A percentile compares a stretch with the other conserved stretches of the same genome.
These are phyloP conservation scores for Phoma sp. DNA, from an alignment of 2,329 filamentous ascomycete species.

Conservation along the genomic window DNA sequence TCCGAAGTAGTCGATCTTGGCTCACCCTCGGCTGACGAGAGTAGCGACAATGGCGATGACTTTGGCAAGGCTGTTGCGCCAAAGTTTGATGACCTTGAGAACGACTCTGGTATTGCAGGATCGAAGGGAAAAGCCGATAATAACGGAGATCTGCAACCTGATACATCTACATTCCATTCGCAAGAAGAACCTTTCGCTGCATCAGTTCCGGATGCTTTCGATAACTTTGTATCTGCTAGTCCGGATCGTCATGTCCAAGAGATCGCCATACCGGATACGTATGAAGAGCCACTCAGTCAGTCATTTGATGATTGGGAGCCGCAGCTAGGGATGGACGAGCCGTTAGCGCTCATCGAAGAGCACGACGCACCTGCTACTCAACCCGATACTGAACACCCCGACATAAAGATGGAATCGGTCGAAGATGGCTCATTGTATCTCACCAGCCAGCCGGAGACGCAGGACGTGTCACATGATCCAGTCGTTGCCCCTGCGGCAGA, in stretches of 20 bases:
- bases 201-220: not conserved
- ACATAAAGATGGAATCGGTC: slow-evolving; percentile 41
- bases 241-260: not conserved
- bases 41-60: not conserved
- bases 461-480: not conserved
- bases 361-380: slow-evolving; percentile 1
- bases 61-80: no score
- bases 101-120: not conserved
- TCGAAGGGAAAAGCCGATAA: not conserved
- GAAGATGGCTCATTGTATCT: slow-evolving; percentile 29
- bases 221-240: not conserved
- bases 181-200: not conserved
- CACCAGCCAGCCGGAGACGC: slow-evolving; percentile 7
- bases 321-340: slow-evolving; percentile 14
- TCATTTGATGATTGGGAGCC: slow-evolving; percentile 2
- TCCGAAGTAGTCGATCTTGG: slow-evolving; percentile 34
- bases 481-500: slow-evolving; percentile 11
- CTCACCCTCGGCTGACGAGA: slow-evolving; percentile 21
- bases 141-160: not conserved
- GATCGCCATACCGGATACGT: not conserved
- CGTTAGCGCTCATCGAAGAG: slow-evolving; percentile 16
- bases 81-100: not conserved
- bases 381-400: slow-evolving; percentile 10
- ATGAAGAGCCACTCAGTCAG: not conserved
- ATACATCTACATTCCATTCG: not conserved